phyloP scores from a whole-genome alignment of 305 asterid genomes.

The Rubia balearica region DNA sequence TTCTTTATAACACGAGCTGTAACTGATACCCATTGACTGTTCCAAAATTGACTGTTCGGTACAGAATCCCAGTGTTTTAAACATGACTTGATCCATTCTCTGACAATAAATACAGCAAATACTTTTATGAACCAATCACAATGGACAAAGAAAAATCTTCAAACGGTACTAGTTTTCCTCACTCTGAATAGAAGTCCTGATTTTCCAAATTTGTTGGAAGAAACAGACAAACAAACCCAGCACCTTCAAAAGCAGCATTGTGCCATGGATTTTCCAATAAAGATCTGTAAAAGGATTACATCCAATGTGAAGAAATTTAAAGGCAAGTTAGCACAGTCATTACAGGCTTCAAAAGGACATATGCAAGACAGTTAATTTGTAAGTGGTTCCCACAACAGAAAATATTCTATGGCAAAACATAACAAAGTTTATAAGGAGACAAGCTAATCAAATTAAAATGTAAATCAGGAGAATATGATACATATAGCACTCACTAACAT shows the following conservation, averaged over 20 bases:
- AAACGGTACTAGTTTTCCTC: slow-evolving; percentile 30
- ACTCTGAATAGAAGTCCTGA: slow-evolving; percentile 74
- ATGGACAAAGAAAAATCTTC: slow-evolving; percentile 14
- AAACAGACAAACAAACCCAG: slow-evolving; percentile 82
- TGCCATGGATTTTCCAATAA: slow-evolving; percentile 97
- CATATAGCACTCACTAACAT: neutral
- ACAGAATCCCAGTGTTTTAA: slow-evolving; percentile 74
- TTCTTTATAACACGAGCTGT: slow-evolving; percentile 91
- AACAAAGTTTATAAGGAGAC: neutral
- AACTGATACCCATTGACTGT: slow-evolving; percentile 94
- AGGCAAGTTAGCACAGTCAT: neutral
- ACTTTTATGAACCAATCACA: slow-evolving; percentile 14
- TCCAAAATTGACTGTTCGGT: slow-evolving; percentile 95
- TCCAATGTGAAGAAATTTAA: slow-evolving; percentile 15
- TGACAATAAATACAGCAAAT: slow-evolving; percentile 30
- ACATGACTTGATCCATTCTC: slow-evolving; percentile 64
- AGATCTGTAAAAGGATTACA: slow-evolving; percentile 51
- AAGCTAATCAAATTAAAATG: neutral
- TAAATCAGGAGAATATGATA: neutral
- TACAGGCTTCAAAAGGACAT: slow-evolving; percentile 3
- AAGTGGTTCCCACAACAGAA: neutral
- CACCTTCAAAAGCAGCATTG: slow-evolving; percentile 89
- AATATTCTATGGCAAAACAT: neutral
- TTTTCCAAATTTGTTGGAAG: slow-evolving; percentile 83
- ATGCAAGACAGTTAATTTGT: neutral